phyloP scores from a whole-genome alignment of 2,329 filamentous ascomycete species.

The Exserohilum rostratum region DNA sequence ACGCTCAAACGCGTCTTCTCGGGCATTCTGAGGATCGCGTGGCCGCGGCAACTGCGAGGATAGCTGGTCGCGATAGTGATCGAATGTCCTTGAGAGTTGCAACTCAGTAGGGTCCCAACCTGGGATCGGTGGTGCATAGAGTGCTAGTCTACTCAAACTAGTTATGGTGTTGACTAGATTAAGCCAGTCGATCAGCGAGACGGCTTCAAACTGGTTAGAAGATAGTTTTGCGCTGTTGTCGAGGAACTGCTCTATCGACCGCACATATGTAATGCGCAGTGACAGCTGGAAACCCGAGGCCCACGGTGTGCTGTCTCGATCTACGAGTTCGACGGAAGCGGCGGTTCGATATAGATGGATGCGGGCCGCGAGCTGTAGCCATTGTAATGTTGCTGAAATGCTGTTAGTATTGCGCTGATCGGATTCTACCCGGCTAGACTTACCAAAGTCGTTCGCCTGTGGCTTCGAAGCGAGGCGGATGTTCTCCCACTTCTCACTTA shows the following conservation, averaged over 20 bases:
- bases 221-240: conserved; percentile 39
- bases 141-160: conserved; percentile 37
- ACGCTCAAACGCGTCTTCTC: conserved; percentile 41
- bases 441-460: conserved; percentile 41
- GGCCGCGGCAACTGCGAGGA: conserved; percentile 39
- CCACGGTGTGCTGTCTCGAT: conserved; percentile 40
- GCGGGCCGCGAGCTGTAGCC: conserved; percentile 40
- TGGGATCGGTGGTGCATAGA: conserved; percentile 38
- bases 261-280: conserved; percentile 39
- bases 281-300: conserved; percentile 45
- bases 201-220: conserved; percentile 34
- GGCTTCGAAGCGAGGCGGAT: conserved; percentile 37
- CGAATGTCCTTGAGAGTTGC: conserved; percentile 41
- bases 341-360: conserved; percentile 37
- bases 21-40: conserved; percentile 28
- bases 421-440: background rate
- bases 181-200: conserved; percentile 44
- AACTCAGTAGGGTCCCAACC: conserved; percentile 44
- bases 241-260: conserved; percentile 42
- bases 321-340: conserved; percentile 34
- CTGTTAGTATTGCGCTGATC: conserved; percentile 14
- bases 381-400: conserved; percentile 37
- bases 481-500: conserved; percentile 43
- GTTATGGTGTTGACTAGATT: conserved; percentile 38
- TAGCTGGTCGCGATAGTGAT: conserved; percentile 42